Base-by-base conservation (phyloP, 2,329 filamentous ascomycete species). In the Camptophora hylomeconis region DNA sequence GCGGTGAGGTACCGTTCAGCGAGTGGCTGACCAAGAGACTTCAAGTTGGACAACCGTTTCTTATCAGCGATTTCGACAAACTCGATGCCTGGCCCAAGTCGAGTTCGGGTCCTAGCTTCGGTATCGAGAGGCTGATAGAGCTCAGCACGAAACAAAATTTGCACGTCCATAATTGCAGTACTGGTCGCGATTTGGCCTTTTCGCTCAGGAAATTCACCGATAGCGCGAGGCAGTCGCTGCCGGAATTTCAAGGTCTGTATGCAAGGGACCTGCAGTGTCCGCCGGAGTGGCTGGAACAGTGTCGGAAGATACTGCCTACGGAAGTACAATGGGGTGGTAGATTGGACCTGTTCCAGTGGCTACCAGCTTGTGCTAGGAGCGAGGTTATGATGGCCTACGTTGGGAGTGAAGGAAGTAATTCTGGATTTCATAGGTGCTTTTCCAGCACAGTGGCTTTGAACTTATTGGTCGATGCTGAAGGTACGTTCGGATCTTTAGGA, bases 351-450 rank as follows among this genome's bases (percentile, higher is more conserved):
- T 53, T 53, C 33, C 48, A 50, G 29, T 49, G 45, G 39, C 36
- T 54, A 11, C 50, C 51, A 12, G 45, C 45, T 14, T 50, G 49
- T 25, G 48, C 47, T 7, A 30, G 46, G 5, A 51, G 50, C 28
- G 51, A 54, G 29, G 51, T 53, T 14, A 46, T 53, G 42, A 53
- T 54, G 51, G 50, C 47, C 15, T 53, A 53, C 39, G 45, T 53
- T 18, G 51, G 51, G 3, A 51, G 48, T 23, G 44, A 48, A 32
- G 49, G 45, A 10, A 36, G 31, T 27, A 51, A 49, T 25, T 52
- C 49, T 11, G 50, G 50, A 5, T 53, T 54, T 25, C 50, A 54
- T 29, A 45, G 50, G 31, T 53, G 51, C 31, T 53, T 53, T 25
- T 53, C 50, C 12, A 52, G 46, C 30, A 52, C 51, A 1, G 46